A percentile compares a stretch with the other conserved stretches of the same genome.
phyloP scores from a whole-genome alignment of 805 yeast genomes.

The Candida odintsovae region DNA sequence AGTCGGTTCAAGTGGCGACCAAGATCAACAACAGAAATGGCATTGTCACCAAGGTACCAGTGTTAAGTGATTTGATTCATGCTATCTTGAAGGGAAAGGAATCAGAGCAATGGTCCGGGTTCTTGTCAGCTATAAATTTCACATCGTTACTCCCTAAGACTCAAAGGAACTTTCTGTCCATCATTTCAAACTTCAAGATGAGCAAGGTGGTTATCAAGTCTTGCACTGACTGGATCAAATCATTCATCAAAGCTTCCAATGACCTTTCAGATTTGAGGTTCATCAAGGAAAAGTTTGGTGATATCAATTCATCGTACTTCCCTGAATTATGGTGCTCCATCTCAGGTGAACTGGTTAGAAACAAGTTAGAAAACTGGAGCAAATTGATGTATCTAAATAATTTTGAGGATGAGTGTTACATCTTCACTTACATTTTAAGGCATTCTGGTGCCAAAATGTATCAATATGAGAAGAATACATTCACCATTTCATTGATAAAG shows the following conservation, averaged over 20 bases:
- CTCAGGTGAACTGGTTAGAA: slow-evolving; percentile 11
- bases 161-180: slow-evolving; percentile 7
- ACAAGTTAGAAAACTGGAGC: slow-evolving; percentile 20
- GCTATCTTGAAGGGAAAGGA: background rate
- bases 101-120: slow-evolving; percentile 5
- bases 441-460: slow-evolving; percentile 13
- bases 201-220: slow-evolving; percentile 7
- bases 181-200: slow-evolving; percentile 7
- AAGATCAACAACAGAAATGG: slow-evolving; percentile 8
- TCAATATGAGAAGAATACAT: slow-evolving; percentile 12
- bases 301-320: slow-evolving; percentile 11
- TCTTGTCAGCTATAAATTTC: slow-evolving; percentile 3
- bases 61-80: slow-evolving; percentile 3
- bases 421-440: slow-evolving; percentile 15
- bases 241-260: background rate
- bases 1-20: slow-evolving; percentile 6
- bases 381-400: slow-evolving; percentile 16
- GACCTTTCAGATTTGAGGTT: slow-evolving; percentile 4
- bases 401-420: slow-evolving; percentile 18
- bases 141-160: slow-evolving; percentile 3
- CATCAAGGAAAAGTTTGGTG: slow-evolving; percentile 10
- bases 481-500: slow-evolving; percentile 12
- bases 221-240: slow-evolving; percentile 3
- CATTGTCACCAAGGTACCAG: slow-evolving; percentile 1
- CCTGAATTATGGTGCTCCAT: slow-evolving; percentile 21